Percentiles rank a stretch among this genome's conserved stretches.
Evolutionary conservation across 2,329 filamentous ascomycete species (phyloP).

Genomic region (Metarhizium robertsii): DNA sequence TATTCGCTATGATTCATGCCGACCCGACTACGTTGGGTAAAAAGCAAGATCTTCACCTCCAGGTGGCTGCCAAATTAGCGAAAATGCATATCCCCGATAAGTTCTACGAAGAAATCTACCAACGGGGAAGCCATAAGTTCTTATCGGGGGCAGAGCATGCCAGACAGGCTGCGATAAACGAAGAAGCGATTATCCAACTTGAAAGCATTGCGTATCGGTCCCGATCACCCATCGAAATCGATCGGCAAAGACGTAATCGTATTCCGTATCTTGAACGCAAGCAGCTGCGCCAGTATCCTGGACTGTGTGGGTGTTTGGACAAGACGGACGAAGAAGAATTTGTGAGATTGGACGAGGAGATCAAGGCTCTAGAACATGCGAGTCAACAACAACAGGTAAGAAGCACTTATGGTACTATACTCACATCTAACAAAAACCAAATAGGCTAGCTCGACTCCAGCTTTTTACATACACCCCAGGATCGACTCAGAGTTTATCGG

Average conservation of each 20-base stretch:
- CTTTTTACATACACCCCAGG: background rate
- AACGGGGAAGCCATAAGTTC: background rate
- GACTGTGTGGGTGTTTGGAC: background rate
- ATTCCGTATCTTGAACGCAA: background rate
- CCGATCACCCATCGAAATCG: background rate
- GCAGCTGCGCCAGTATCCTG: background rate
- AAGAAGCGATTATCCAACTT: background rate
- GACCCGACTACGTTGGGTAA: background rate
- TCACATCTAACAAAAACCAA: background rate
- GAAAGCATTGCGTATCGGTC: background rate
- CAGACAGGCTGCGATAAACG: background rate
- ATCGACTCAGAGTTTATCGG: background rate
- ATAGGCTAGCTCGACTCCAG: background rate
- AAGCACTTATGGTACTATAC: background rate
- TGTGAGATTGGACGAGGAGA: background rate
- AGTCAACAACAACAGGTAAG: background rate
- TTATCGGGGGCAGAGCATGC: background rate
- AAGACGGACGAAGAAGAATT: background rate
- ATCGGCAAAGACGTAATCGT: background rate
- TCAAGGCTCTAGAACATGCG: background rate
- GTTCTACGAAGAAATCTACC: background rate
- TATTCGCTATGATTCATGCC: background rate
- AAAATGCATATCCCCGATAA: background rate
- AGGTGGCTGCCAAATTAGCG: background rate
- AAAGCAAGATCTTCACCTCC: background rate